phyloP scores from a whole-genome alignment of 108 stramenopile species.

The Pseudonitzschia delicatissima region DNA sequence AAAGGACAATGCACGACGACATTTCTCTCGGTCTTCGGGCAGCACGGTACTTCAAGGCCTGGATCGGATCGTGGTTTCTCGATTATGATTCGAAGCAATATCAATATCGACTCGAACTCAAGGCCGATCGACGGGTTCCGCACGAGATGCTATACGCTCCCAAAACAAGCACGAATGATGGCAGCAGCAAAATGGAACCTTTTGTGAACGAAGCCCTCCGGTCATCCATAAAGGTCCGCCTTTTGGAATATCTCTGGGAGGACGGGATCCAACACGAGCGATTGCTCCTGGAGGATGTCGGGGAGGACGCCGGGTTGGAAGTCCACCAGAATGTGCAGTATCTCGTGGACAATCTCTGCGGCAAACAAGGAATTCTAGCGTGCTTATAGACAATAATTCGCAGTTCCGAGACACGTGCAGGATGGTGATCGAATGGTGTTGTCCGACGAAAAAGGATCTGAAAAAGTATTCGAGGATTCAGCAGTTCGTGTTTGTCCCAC shows the following conservation, averaged over 20 bases:
- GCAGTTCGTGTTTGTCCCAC: too few relatives aligned
- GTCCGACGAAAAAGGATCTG: too few relatives aligned
- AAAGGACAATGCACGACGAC: not conserved
- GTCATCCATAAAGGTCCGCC: not conserved
- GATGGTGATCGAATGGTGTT: too few relatives aligned
- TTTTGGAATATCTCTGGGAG: not conserved
- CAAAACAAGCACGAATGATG: not conserved
- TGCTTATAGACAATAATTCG: not conserved
- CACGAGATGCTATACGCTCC: constrained; percentile 6
- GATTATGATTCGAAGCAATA: not conserved
- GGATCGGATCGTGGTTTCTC: constrained; percentile 4
- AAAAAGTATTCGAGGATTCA: too few relatives aligned
- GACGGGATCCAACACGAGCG: not conserved
- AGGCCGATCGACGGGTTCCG: not conserved
- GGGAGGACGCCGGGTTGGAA: constrained; percentile 7
- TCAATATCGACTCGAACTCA: constrained; percentile 1
- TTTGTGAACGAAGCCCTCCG: not conserved
- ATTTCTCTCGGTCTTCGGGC: not conserved
- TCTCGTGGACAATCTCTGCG: constrained; percentile 4
- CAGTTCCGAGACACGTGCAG: too few relatives aligned
- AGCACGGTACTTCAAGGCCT: not conserved
- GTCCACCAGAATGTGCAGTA: constrained; percentile 5
- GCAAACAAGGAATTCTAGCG: not conserved
- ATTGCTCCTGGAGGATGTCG: constrained; percentile 3
- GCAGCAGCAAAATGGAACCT: not conserved